These are phyloP conservation scores for Leucosporidium scottii DNA, from an alignment of 768 basidiomycete genomes.

Conservation along the genomic window DNA sequence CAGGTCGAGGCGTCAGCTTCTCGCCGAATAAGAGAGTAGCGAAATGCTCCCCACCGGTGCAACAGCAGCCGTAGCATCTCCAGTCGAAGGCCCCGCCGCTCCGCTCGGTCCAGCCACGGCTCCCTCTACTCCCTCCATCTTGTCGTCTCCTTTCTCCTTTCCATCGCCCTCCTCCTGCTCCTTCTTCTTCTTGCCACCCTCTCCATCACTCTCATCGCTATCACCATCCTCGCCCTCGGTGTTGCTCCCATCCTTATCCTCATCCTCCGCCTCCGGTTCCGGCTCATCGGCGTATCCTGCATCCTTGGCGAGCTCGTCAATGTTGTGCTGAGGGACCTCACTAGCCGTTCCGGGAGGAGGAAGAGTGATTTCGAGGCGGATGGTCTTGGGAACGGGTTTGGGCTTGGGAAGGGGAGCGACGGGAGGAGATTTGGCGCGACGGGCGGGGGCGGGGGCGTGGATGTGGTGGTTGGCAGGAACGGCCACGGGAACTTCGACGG, in stretches of 20 bases:
- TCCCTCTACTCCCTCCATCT: conserved; percentile 7
- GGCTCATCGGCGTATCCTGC: conserved; percentile 9
- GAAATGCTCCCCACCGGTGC: not conserved
- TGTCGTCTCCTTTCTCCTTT: not conserved
- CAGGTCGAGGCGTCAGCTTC: not conserved
- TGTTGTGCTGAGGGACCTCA: conserved; percentile 15
- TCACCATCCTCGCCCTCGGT: conserved; percentile 5
- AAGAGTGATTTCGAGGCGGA: conserved; percentile 16
- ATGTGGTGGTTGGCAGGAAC: not conserved
- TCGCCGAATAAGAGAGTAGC: too few relatives aligned
- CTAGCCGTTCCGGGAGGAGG: not conserved
- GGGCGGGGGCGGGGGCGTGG: not conserved
- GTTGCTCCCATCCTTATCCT: not conserved
- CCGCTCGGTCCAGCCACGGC: not conserved
- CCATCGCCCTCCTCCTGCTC: conserved; percentile 9
- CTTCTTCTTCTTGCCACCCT: conserved; percentile 8
- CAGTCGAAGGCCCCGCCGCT: not conserved
- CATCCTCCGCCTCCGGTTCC: conserved; percentile 9
- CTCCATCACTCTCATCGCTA: conserved; percentile 18
- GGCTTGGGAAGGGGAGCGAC: conserved; percentile 6
- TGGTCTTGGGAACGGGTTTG: conserved; percentile 6
- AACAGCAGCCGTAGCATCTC: not conserved
- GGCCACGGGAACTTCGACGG: not conserved
- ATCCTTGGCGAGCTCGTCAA: conserved; percentile 16
- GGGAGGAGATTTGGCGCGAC: not conserved